A percentile compares a stretch with the other conserved stretches of the same genome.
Conservation (phyloP, 1,284 basidiomycete species). For the Marasmius tenuissimus region DNA sequence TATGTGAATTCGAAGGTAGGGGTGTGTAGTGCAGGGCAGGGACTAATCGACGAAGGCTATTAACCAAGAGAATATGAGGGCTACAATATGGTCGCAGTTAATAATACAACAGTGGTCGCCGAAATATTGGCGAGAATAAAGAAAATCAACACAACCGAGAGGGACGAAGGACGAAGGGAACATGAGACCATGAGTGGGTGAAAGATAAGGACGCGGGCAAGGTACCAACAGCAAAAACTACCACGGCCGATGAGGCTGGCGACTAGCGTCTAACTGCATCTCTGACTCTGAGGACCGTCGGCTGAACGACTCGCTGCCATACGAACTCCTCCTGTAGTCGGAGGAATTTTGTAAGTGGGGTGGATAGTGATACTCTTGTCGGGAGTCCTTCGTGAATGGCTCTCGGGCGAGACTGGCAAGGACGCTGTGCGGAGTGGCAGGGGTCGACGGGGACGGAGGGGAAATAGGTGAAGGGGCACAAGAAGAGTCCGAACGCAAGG, state of each 20-base stretch:
- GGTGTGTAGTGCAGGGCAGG: no score
- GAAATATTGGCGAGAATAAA: background rate
- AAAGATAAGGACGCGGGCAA: background rate
- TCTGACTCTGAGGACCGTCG: background rate
- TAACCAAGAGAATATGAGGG: no score
- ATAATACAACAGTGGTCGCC: background rate
- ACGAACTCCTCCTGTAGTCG: background rate
- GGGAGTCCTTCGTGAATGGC: background rate
- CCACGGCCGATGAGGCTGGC: slow-evolving; percentile 1
- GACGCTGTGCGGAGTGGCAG: slow-evolving; percentile 10
- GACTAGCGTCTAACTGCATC: background rate
- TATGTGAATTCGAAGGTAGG: no score
- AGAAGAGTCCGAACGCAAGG: slow-evolving; percentile 4
- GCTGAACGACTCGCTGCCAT: background rate
- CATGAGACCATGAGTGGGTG: background rate
- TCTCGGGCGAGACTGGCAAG: background rate
- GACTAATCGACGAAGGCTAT: no score
- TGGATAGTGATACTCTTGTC: background rate
- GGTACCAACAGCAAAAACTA: background rate
- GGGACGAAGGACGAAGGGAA: background rate
- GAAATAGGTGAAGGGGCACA: slow-evolving; percentile 12
- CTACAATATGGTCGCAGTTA: no score
- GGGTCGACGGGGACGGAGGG: slow-evolving; percentile 12
- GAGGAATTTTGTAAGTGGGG: background rate
- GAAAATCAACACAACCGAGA: background rate